These are phyloP conservation scores for Pachyrhizus erosus DNA, from an alignment of 306 rosid genomes.

Conservation along the genomic window DNA sequence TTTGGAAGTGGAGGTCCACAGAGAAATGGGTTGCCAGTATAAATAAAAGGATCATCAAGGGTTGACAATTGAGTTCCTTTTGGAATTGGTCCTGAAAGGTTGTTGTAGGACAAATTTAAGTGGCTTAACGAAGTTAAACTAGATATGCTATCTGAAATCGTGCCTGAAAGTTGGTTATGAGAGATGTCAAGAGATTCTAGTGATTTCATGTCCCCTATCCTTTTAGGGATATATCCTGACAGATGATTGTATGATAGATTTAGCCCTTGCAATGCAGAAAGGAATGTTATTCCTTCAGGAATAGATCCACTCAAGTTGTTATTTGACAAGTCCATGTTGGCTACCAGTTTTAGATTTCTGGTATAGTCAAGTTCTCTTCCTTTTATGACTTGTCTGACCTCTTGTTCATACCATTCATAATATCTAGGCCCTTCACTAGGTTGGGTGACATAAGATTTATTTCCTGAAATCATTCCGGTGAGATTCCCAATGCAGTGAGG, in stretches of 20 bases:
- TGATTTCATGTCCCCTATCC: conserved; percentile 22
- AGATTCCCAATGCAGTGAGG: conserved; percentile 28
- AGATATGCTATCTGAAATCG: conserved; percentile 19
- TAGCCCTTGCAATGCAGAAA: conserved; percentile 3
- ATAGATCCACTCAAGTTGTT: conserved; percentile 30
- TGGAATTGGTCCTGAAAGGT: conserved; percentile 33
- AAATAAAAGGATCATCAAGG: conserved; percentile 8
- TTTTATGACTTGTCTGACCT: background rate
- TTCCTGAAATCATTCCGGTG: conserved; percentile 8
- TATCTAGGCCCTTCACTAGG: background rate
- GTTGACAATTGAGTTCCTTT: background rate
- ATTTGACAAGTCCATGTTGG: conserved; percentile 31
- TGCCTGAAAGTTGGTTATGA: conserved; percentile 27
- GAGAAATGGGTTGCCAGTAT: conserved; percentile 32
- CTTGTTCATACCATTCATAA: background rate
- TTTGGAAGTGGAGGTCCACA: conserved; percentile 32
- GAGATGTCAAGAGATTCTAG: conserved; percentile 35
- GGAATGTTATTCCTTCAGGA: conserved; percentile 24
- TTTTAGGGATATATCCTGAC: conserved; percentile 1
- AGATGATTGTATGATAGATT: conserved; percentile 31
- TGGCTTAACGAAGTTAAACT: background rate
- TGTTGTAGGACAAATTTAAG: conserved; percentile 36
- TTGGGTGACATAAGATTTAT: background rate
- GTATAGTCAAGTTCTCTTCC: conserved; percentile 29
- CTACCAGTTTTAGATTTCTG: background rate